Evolutionary conservation across 2,329 filamentous ascomycete species (phyloP).

Genomic region (Ophiostoma sp.): DNA sequence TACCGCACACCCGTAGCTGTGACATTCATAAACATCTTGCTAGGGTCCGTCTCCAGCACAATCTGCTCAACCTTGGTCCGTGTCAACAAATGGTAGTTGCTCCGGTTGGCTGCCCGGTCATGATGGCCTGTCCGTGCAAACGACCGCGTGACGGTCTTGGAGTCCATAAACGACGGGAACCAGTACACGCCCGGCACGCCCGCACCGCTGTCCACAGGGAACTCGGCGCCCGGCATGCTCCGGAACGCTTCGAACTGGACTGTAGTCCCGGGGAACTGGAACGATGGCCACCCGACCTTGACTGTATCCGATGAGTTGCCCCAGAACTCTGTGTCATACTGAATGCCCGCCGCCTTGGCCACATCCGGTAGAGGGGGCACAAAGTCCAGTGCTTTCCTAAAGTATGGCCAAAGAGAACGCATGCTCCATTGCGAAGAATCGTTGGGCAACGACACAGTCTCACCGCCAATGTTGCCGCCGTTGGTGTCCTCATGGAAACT

Average conservation of each 20-base stretch:
- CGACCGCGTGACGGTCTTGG: slow-evolving; percentile 39
- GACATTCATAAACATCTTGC: slow-evolving; percentile 27
- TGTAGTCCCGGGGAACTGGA: slow-evolving; percentile 39
- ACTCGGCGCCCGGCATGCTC: slow-evolving; percentile 43
- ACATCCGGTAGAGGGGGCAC: slow-evolving; percentile 26
- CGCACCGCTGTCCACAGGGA: slow-evolving; percentile 43
- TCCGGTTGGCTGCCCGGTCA: slow-evolving; percentile 32
- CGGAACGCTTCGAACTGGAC: slow-evolving; percentile 40
- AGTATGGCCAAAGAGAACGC: slow-evolving; percentile 37
- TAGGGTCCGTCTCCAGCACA: slow-evolving; percentile 28
- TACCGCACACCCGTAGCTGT: slow-evolving; percentile 37
- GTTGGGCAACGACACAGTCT: background rate
- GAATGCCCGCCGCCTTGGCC: slow-evolving; percentile 36
- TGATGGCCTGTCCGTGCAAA: slow-evolving; percentile 44
- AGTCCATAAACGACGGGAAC: slow-evolving; percentile 46
- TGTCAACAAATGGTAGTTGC: slow-evolving; percentile 38
- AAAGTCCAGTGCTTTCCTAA: slow-evolving; percentile 37
- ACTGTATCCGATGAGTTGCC: slow-evolving; percentile 39
- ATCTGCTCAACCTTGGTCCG: slow-evolving; percentile 37
- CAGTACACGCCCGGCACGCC: slow-evolving; percentile 42
- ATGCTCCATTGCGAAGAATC: slow-evolving; percentile 33
- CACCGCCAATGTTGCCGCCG: too few species aligned
- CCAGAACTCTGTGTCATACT: slow-evolving; percentile 40
- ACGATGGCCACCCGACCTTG: slow-evolving; percentile 40
- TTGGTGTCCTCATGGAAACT: slow-evolving; percentile 31